Evolutionary conservation across 2,329 filamentous ascomycete genomes (phyloP).

Genomic region (Allantophomopsis lycopodina): DNA sequence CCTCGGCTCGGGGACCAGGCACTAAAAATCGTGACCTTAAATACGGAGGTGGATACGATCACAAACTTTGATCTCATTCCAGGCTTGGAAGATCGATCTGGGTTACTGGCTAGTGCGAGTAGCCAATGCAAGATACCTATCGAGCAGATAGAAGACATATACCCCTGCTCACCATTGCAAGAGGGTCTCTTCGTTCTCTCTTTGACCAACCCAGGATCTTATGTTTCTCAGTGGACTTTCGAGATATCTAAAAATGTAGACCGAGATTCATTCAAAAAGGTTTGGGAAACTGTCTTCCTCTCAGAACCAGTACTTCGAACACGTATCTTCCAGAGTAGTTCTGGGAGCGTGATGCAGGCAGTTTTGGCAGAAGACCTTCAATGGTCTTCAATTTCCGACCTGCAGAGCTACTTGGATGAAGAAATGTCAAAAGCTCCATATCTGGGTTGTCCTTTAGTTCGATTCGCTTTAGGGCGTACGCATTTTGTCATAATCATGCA

Average conservation of each 20-base stretch:
- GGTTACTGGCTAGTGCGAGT: too few species aligned
- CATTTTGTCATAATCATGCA: background rate
- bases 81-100: background rate
- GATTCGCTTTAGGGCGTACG: too few species aligned
- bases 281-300: too few species aligned
- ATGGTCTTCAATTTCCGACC: background rate
- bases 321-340: too few species aligned
- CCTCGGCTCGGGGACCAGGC: background rate
- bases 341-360: slow-evolving; percentile 8
- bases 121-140: background rate
- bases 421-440: background rate
- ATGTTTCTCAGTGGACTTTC: too few species aligned
- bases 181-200: slow-evolving; percentile 22
- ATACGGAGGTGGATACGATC: background rate
- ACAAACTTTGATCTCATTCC: background rate
- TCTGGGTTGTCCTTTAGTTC: background rate
- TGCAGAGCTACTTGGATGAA: background rate
- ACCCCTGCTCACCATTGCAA: slow-evolving; percentile 22
- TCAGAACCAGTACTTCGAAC: too few species aligned
- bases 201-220: slow-evolving; percentile 16
- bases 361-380: slow-evolving; percentile 3
- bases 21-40: background rate
- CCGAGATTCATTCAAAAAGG: too few species aligned
- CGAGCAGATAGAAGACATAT: slow-evolving; percentile 19
- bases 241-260: too few species aligned